These are phyloP conservation scores for Ambrosia trifida DNA, from an alignment of 129 eudicot species.

Conservation along the genomic window DNA sequence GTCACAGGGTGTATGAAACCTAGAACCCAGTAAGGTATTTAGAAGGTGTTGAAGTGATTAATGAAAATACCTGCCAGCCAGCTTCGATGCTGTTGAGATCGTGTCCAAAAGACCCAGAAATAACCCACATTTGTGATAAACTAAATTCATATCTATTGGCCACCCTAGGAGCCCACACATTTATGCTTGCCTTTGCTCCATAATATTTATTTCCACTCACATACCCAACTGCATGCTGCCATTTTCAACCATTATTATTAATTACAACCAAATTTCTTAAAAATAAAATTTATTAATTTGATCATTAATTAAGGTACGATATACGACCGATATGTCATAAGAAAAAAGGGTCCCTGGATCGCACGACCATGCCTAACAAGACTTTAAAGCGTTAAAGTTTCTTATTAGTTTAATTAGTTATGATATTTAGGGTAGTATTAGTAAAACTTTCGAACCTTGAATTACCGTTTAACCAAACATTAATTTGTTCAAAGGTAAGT, in stretches of 20 bases:
- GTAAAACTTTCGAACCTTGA: neutral
- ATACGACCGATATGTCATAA: neutral
- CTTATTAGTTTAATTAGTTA: neutral
- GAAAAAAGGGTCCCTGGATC: neutral
- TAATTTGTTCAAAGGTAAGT: neutral
- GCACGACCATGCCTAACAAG: neutral
- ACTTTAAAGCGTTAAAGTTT: neutral
- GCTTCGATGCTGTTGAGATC: constrained; percentile 99
- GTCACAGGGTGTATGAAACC: too few species aligned
- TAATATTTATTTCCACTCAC: constrained; percentile 83
- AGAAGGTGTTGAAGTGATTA: neutral
- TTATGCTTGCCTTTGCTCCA: constrained; percentile 97
- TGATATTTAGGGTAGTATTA: neutral
- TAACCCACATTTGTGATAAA: constrained; percentile 91
- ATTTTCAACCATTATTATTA: constrained; percentile 27
- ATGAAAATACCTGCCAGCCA: constrained; percentile 91
- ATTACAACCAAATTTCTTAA: neutral
- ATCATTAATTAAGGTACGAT: neutral
- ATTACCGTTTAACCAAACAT: neutral
- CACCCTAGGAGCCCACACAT: constrained; percentile 95
- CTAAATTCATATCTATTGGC: constrained; percentile 85
- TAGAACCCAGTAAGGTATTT: too few species aligned
- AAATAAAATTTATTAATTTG: neutral
- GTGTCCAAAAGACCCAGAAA: constrained; percentile 87
- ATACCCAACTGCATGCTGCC: constrained; percentile 97